Percentiles rank a stretch among this genome's conserved stretches.
These are phyloP conservation scores for Metschnikowia lachancei DNA, from an alignment of 805 yeast species.

Conservation along the genomic window DNA sequence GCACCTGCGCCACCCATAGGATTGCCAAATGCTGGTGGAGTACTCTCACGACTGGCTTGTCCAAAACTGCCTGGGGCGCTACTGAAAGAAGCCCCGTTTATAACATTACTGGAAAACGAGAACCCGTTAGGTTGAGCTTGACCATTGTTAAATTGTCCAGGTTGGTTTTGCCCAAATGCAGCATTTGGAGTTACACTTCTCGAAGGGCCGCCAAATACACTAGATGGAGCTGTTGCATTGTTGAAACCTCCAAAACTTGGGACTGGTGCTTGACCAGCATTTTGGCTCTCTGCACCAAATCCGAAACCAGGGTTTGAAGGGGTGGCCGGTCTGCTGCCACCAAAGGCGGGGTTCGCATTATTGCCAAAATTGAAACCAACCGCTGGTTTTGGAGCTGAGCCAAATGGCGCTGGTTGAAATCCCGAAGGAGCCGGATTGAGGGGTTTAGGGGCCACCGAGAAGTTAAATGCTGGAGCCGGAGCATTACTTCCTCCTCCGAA, in stretches of 20 bases:
- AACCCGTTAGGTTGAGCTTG: constrained; percentile 12
- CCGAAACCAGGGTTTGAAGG: constrained; percentile 11
- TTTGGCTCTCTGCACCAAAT: constrained; percentile 3
- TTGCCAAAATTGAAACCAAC: constrained; percentile 17
- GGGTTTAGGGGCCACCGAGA: constrained; percentile 11
- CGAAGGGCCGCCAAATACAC: constrained; percentile 10
- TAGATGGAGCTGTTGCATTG: constrained; percentile 8
- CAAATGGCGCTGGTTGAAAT: constrained; percentile 8
- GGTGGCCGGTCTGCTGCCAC: constrained; percentile 14
- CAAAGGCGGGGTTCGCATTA: constrained; percentile 6
- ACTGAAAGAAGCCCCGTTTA: constrained; percentile 11
- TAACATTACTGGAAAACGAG: constrained; percentile 13
- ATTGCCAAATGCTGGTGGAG: constrained; percentile 20
- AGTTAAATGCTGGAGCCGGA: constrained; percentile 18
- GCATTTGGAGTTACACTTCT: constrained; percentile 11
- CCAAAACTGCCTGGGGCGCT: constrained; percentile 20
- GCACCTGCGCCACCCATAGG: constrained; percentile 11
- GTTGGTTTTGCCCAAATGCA: constrained; percentile 9
- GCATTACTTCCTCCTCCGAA: constrained; percentile 24
- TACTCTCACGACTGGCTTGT: constrained; percentile 17
- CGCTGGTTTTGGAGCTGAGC: constrained; percentile 4
- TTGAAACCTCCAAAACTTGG: constrained; percentile 5
- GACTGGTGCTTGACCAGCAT: constrained; percentile 2
- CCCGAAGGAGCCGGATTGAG: constrained; percentile 3
- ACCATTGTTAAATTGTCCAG: constrained; percentile 2